phyloP scores from a whole-genome alignment of 108 stramenopile species.

The Mayamaea pseudoterrestris region DNA sequence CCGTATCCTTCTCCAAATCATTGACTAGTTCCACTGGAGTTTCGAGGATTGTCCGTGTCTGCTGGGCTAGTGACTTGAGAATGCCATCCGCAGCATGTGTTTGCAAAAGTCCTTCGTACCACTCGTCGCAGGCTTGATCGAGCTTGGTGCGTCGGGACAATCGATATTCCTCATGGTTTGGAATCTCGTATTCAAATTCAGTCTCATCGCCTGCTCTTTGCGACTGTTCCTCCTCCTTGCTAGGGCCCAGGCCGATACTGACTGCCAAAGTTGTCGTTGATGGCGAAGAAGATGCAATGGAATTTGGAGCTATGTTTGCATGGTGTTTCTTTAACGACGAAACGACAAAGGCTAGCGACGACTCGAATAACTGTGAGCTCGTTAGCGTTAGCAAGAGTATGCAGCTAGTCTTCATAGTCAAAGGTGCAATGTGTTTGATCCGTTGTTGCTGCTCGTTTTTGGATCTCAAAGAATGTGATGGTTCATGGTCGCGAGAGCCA shows the following conservation, averaged over 20 bases:
- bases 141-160: constrained; percentile 40
- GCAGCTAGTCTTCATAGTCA: too few species aligned
- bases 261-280: constrained; percentile 16
- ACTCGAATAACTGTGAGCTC: too few species aligned
- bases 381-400: too few species aligned
- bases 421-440: too few species aligned
- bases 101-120: constrained; percentile 43
- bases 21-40: constrained; percentile 38
- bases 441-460: too few species aligned
- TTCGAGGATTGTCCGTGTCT: constrained; percentile 15
- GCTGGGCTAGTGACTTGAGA: constrained; percentile 22
- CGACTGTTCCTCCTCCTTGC: constrained; percentile 9
- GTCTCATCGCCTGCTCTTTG: constrained; percentile 10
- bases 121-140: constrained; percentile 57
- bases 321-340: too few species aligned
- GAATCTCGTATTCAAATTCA: constrained; percentile 35
- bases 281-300: too few species aligned
- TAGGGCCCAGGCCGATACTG: constrained; percentile 43
- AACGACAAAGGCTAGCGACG: too few species aligned
- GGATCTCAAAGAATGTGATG: too few species aligned
- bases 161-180: constrained; percentile 70
- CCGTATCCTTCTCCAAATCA: constrained; percentile 15
- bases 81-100: constrained; percentile 6
- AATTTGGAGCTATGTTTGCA: too few species aligned
- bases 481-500: too few species aligned